Evolutionary conservation across 495 filamentous ascomycete genomes (phyloP).

Genomic region (Glutinoglossum americanum): DNA sequence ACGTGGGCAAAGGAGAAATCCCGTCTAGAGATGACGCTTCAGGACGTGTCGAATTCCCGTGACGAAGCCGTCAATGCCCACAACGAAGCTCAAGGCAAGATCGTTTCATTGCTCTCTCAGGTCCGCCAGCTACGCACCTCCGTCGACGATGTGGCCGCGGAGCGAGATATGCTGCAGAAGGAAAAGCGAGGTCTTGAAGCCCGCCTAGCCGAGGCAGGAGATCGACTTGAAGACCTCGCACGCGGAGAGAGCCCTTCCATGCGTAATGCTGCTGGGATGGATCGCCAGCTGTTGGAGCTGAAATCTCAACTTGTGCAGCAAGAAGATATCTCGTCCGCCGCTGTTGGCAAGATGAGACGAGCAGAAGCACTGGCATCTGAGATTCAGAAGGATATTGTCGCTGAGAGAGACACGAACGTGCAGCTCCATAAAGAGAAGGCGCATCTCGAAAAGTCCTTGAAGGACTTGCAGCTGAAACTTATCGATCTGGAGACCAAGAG

Average conservation of each 20-base stretch:
- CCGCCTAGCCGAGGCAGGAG: conserved; percentile 69
- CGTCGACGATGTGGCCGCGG: conserved; percentile 67
- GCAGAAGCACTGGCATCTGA: conserved; percentile 76
- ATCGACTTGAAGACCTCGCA: conserved; percentile 77
- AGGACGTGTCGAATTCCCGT: conserved; percentile 70
- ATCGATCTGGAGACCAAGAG: conserved; percentile 94
- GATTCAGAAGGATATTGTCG: conserved; percentile 85
- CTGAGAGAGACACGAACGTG: conserved; percentile 64
- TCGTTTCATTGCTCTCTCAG: conserved; percentile 79
- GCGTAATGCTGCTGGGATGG: conserved; percentile 75
- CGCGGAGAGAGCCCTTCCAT: conserved; percentile 74
- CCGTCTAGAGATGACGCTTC: conserved; percentile 71
- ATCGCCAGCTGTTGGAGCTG: conserved; percentile 75
- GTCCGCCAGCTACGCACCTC: conserved; percentile 65
- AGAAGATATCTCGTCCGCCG: conserved; percentile 79
- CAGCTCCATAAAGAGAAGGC: conserved; percentile 86
- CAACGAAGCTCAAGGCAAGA: conserved; percentile 82
- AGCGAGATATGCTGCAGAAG: conserved; percentile 64
- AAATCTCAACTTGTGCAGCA: conserved; percentile 80
- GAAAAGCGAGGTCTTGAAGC: conserved; percentile 83
- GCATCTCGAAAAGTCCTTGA: conserved; percentile 68
- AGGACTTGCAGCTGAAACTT: conserved; percentile 73
- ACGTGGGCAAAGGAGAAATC: conserved; percentile 98
- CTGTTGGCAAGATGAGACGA: conserved; percentile 94
- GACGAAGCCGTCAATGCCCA: conserved; percentile 87